Base-by-base conservation (phyloP, 106 monocot genomes). In the Acorus calamus region DNA sequence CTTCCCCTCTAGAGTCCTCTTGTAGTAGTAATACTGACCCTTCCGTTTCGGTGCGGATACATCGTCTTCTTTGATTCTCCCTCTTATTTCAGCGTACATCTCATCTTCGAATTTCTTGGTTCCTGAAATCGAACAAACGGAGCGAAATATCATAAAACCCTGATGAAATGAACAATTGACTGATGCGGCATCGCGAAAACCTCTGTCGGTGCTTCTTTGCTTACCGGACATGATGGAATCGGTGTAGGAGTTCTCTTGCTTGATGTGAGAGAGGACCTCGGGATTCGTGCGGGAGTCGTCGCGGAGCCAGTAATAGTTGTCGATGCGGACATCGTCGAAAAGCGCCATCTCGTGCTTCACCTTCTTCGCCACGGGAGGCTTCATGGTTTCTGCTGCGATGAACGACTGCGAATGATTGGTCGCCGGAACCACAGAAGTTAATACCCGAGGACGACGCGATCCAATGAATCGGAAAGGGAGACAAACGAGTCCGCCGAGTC, bases 251-350 rank as follows among this genome's bases (percentile, higher is more conserved):
- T 98, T 98, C 81, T 98, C 98, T 55, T 73, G 71, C 49, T 75
- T 74, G 67, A 98, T 80, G 41, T 98, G 66, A 44, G 77, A 56
- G 43, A 98, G 68, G 42, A 98, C 74, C 5, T 92, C 88, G 6
- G 82, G 76, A 62, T 83, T 55, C 14, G 77, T 68, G 46, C 92
- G 81, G 44, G 85, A 92, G 61, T 98, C 98, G 60, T 98, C 91
- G 7, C 98, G 84, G 59, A 98, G 84, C 98, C 98, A 98, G 71
- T 98, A 92, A 73, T 92, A 92, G 56, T 98, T 64, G 74, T 98
- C 98, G 62, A 69, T 74, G 53, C 98, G 78, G 44, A 98, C 88
- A 63, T 98, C 92, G 7, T 88, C 92, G 77, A 88, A 85, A 69
- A 88, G 57, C 81, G 81, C 85, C 83, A 98, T 83, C 69, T 73